Conservation (phyloP, 2,329 filamentous ascomycete species). For the Hypoxylon sp. region DNA sequence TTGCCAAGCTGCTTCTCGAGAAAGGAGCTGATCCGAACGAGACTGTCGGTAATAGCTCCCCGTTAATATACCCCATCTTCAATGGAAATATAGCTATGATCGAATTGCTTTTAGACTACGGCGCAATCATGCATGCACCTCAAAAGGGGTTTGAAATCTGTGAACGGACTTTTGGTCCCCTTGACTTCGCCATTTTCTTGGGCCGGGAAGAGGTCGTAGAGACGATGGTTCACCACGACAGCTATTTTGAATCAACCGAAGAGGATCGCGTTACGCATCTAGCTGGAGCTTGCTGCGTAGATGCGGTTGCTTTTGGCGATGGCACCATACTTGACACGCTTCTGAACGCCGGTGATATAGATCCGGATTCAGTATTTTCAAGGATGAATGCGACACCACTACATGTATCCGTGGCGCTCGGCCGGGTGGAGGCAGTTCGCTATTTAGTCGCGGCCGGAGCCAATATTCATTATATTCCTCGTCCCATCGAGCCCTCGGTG, state of each 20-base stretch:
- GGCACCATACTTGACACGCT: slow-evolving; percentile 13
- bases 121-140: slow-evolving; percentile 37
- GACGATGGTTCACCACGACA: slow-evolving; percentile 26
- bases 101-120: slow-evolving; percentile 39
- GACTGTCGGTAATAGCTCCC: background rate
- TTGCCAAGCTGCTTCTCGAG: slow-evolving; percentile 33
- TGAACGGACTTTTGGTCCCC: slow-evolving; percentile 11
- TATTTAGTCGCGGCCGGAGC: slow-evolving; percentile 1
- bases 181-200: slow-evolving; percentile 37
- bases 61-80: slow-evolving; percentile 21
- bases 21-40: slow-evolving; percentile 45
- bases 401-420: slow-evolving; percentile 6
- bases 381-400: slow-evolving; percentile 7
- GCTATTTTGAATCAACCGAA: slow-evolving; percentile 28
- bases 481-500: background rate
- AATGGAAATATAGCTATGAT: slow-evolving; percentile 16
- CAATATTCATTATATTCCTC: slow-evolving; percentile 36
- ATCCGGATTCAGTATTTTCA: slow-evolving; percentile 12
- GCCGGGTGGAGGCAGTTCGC: background rate
- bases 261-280: slow-evolving; percentile 37
- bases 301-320: background rate
- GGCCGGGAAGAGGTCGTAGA: slow-evolving; percentile 1
- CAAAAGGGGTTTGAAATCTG: background rate
- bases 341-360: background rate
- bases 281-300: slow-evolving; percentile 7